phyloP scores from a whole-genome alignment of 805 yeast genomes.

The Candida loeiensis region DNA sequence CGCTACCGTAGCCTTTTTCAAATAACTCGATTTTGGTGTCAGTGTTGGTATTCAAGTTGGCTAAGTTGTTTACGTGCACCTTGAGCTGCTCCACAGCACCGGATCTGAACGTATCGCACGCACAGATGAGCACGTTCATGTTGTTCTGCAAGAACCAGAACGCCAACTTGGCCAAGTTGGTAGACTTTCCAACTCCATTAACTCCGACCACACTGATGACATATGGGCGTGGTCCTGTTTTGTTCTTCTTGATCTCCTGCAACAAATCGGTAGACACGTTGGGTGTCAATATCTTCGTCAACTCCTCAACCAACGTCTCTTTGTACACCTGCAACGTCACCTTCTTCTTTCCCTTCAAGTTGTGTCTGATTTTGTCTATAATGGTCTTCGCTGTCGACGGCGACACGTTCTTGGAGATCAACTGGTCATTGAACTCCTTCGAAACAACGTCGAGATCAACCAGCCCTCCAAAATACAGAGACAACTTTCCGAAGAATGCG shows the following conservation, averaged over 20 bases:
- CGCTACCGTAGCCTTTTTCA: conserved; percentile 95
- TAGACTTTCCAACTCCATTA: conserved; percentile 96
- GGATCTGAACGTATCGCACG: conserved; percentile 96
- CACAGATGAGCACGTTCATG: conserved; percentile 81
- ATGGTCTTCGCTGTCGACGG: conserved; percentile 80
- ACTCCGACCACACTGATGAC: conserved; percentile 98
- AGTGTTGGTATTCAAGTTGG: conserved; percentile 54
- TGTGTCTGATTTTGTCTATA: conserved; percentile 64
- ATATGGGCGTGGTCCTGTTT: conserved; percentile 55
- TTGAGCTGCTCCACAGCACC: conserved; percentile 98
- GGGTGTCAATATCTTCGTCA: conserved; percentile 81
- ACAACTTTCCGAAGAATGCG: conserved; percentile 33
- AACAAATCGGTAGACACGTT: conserved; percentile 84
- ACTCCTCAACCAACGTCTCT: conserved; percentile 57
- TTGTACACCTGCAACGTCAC: conserved; percentile 71
- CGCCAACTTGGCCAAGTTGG: conserved; percentile 89
- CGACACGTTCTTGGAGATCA: conserved; percentile 84
- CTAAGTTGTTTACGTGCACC: conserved; percentile 85
- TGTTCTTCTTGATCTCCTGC: conserved; percentile 64
- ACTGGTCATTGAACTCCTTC: conserved; percentile 65
- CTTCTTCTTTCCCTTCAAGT: conserved; percentile 63
- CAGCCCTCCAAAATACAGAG: conserved; percentile 36
- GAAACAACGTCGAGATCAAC: conserved; percentile 59
- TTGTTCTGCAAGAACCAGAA: conserved; percentile 94
- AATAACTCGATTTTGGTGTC: conserved; percentile 62